These are phyloP conservation scores for Fusarium protoensiforme DNA, from an alignment of 2,329 filamentous ascomycete species.

Conservation along the genomic window DNA sequence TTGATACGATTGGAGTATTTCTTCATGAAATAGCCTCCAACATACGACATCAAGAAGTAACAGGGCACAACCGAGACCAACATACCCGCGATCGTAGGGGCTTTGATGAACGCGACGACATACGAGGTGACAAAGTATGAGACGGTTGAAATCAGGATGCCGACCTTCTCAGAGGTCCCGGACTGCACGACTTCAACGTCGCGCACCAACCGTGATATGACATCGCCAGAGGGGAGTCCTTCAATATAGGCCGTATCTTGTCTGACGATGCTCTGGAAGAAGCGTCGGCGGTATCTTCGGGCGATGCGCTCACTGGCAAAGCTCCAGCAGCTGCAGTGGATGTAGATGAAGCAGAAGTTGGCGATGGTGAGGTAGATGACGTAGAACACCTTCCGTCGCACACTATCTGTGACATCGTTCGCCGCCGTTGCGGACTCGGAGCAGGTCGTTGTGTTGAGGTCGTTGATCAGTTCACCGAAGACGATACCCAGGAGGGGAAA, in stretches of 20 bases:
- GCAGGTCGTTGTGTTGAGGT: slow-evolving; percentile 1
- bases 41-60: slow-evolving; percentile 1
- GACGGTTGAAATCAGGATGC: background rate
- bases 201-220: background rate
- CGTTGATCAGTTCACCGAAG: slow-evolving; percentile 4
- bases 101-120: slow-evolving; percentile 3
- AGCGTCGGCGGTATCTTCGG: background rate
- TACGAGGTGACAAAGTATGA: slow-evolving; percentile 3
- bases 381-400: background rate
- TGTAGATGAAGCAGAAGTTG: slow-evolving; percentile 9
- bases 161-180: slow-evolving; percentile 7
- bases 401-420: background rate
- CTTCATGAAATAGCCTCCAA: background rate
- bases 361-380: slow-evolving; percentile 4
- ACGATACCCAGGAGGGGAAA: slow-evolving; percentile 6
- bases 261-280: background rate
- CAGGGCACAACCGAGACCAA: background rate
- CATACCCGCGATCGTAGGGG: background rate
- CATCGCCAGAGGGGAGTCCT: background rate
- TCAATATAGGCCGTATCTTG: background rate
- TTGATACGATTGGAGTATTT: background rate
- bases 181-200: background rate
- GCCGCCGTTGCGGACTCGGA: background rate
- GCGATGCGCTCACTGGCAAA: background rate
- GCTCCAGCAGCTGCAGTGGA: background rate